Percentiles rank a stretch among this genome's conserved stretches.
phyloP scores from a whole-genome alignment of 2,329 filamentous ascomycete species.

The Cordyceps militaris region DNA sequence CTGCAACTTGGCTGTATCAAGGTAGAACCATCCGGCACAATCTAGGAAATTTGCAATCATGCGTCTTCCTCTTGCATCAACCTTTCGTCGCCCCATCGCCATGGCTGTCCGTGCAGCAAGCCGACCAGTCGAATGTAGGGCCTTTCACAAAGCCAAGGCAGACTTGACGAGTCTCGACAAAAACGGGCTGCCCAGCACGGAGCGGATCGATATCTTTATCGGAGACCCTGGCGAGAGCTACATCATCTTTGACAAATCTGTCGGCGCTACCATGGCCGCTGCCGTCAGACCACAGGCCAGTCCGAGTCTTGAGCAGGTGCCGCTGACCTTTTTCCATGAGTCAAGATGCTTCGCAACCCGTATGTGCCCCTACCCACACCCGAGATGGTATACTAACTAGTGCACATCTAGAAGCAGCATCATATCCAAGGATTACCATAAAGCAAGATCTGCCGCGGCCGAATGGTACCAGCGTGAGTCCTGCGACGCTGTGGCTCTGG shows the following conservation, averaged over 20 bases:
- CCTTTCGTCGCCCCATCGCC: not conserved
- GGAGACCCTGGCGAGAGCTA: conserved; percentile 13
- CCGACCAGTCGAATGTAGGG: not conserved
- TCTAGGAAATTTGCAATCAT: no score
- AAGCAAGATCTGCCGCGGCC: conserved; percentile 15
- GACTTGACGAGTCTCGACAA: conserved; percentile 10
- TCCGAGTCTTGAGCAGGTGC: conserved; percentile 9
- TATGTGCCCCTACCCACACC: not conserved
- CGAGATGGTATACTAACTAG: not conserved
- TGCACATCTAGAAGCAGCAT: no score
- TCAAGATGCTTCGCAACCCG: conserved; percentile 13
- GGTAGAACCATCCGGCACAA: no score
- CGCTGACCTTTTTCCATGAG: conserved; percentile 13
- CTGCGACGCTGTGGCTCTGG: conserved; percentile 18
- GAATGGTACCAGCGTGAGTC: conserved; percentile 8
- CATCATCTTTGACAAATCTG: conserved; percentile 13
- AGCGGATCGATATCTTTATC: conserved; percentile 13
- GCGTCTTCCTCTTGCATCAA: not conserved
- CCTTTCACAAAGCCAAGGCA: conserved; percentile 15
- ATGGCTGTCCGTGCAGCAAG: not conserved
- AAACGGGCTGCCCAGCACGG: conserved; percentile 11
- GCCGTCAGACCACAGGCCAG: conserved; percentile 8
- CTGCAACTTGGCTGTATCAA: no score
- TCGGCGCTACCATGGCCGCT: conserved; percentile 11
- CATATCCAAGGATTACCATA: conserved; percentile 15